Evolutionary conservation across 768 basidiomycete species (phyloP), one percentile per base, ranked within the genome.

Genomic region (Naganishia friedmannii): DNA sequence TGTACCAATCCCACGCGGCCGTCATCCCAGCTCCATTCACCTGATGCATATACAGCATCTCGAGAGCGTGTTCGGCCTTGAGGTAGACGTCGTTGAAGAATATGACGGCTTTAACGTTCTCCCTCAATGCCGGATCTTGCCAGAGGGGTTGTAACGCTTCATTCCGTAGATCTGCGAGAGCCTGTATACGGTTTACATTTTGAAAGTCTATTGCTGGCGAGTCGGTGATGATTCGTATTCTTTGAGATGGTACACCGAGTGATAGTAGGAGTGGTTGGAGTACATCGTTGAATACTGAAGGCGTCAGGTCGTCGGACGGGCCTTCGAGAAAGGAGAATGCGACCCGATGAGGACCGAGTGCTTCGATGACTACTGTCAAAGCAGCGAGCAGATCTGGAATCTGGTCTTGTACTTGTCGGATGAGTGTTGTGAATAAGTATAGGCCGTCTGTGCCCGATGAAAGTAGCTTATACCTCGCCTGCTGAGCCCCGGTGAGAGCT

Each of bases 81-180:
- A 80, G 32, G 68, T 72, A 79, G 46, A 80, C 77, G 67, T 80
- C 79, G 45, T 80, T 80, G 69, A 78, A 77, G 66, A 73, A 76
- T 1, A 80, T 73, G 10, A 80, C 70, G 0, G 76, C 70, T 19
- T 65, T 68, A 0, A 74, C 73, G 42, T 74, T 71, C 26, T 70
- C 69, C 23, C 74, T 72, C 7, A 70, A 32, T 7, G 17, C 26
- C 17, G 48, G 26, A 28, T 73, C 73, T 6, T 72, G 69, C 76
- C 76, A 79, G 17, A 81, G 63, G 3, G 80, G 80, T 32, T 60
- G 29, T 37, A 81, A 53, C 28, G 78, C 80, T 39, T 74, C 65
- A 60, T 79, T 81, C 23, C 80, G 57, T 39, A 81, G 65, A 7
- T 69, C 76, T 13, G 80, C 77, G 17, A 81, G 70, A 12, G 76